Conservation (phyloP, 2,329 filamentous ascomycete species). For the Mycogone perniciosa region DNA sequence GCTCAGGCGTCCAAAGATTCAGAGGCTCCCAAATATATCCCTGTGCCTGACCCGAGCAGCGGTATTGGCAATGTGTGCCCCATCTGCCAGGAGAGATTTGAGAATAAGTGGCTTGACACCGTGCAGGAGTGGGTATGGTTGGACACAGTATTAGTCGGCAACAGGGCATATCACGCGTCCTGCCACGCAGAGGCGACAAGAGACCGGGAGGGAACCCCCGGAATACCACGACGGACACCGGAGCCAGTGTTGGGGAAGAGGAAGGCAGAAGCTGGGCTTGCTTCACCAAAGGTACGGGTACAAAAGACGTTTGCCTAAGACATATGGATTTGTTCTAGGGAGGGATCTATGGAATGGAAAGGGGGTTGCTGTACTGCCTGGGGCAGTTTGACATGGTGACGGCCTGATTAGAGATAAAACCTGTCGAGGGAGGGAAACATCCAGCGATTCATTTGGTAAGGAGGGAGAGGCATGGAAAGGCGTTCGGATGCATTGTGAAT, state of each 20-base stretch:
- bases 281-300: slow-evolving; percentile 31
- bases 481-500: slow-evolving; percentile 11
- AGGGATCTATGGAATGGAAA: neutral
- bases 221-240: slow-evolving; percentile 45
- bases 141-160: slow-evolving; percentile 73
- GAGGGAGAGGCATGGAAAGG: slow-evolving; percentile 1
- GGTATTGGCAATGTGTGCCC: slow-evolving; percentile 75
- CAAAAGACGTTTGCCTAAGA: slow-evolving; percentile 29
- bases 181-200: slow-evolving; percentile 79
- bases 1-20: slow-evolving; percentile 32
- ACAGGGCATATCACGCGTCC: slow-evolving; percentile 79
- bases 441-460: neutral
- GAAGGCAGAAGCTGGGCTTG: slow-evolving; percentile 59
- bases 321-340: neutral
- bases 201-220: slow-evolving; percentile 46
- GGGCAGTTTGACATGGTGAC: neutral
- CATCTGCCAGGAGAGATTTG: slow-evolving; percentile 93
- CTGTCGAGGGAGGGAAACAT: neutral
- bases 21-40: slow-evolving; percentile 60
- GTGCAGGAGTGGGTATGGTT: slow-evolving; percentile 97
- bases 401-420: neutral
- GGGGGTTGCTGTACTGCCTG: neutral
- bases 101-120: slow-evolving; percentile 85
- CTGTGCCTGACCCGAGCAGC: slow-evolving; percentile 72
- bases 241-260: slow-evolving; percentile 66